Percentiles rank a stretch among this genome's conserved stretches.
These are phyloP conservation scores for Phanerochaete carnosa DNA, from an alignment of 768 basidiomycete species.

Conservation along the genomic window DNA sequence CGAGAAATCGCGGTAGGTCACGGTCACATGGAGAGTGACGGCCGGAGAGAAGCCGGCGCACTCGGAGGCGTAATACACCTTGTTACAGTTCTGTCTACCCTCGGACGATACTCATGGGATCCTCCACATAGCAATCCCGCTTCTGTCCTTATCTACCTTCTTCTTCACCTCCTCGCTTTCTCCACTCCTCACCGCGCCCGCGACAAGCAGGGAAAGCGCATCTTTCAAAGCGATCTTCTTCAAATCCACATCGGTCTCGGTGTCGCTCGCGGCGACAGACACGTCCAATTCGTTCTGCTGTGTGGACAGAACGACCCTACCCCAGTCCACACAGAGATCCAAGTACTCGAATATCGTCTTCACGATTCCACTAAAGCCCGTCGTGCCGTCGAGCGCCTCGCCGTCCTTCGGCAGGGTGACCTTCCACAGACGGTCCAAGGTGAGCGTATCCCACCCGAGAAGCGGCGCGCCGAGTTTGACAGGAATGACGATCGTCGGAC, in stretches of 20 bases:
- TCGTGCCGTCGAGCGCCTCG: constrained; percentile 27
- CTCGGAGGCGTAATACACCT: background rate
- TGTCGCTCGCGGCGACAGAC: constrained; percentile 9
- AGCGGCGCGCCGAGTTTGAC: constrained; percentile 60
- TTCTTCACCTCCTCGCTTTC: constrained; percentile 52
- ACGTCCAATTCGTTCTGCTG: constrained; percentile 5
- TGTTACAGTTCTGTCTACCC: background rate
- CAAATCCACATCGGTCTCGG: constrained; percentile 18
- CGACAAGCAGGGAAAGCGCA: constrained; percentile 49
- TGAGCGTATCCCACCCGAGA: constrained; percentile 60
- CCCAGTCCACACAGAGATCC: constrained; percentile 63
- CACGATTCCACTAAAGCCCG: constrained; percentile 51
- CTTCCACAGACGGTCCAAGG: constrained; percentile 55
- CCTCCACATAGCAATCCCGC: constrained; percentile 66
- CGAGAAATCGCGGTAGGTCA: constrained; percentile 1
- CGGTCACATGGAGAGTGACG: constrained; percentile 3
- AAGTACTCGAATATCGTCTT: constrained; percentile 55
- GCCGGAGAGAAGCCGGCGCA: background rate
- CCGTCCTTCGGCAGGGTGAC: constrained; percentile 38
- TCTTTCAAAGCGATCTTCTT: constrained; percentile 42
- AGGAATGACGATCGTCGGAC: constrained; percentile 56
- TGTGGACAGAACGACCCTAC: constrained; percentile 37
- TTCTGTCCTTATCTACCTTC: constrained; percentile 52
- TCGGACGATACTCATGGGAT: constrained; percentile 38
- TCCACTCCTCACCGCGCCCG: constrained; percentile 51